phyloP scores from a whole-genome alignment of 768 basidiomycete species.

The Termitomyces sp. region DNA sequence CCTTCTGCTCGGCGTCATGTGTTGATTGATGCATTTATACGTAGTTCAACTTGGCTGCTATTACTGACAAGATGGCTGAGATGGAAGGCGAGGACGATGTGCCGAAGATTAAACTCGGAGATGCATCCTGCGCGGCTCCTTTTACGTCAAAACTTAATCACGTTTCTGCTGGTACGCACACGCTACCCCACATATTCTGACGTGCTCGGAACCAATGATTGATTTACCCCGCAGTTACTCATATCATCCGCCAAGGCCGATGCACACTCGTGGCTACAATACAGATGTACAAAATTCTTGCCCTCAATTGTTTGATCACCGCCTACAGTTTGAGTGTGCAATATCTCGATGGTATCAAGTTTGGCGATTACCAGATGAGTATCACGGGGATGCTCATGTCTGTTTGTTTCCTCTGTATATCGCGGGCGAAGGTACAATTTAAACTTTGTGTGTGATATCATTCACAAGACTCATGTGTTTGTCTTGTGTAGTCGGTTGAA shows the following conservation, averaged over 20 bases:
- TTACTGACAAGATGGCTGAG: conserved; percentile 83
- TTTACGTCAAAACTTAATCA: conserved; percentile 99
- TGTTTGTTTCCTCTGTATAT: conserved; percentile 97
- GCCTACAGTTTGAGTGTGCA: conserved; percentile 98
- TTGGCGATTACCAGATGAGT: conserved; percentile 98
- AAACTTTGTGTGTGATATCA: background rate
- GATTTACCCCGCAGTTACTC: conserved; percentile 47
- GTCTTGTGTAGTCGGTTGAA: conserved; percentile 81
- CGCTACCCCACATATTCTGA: background rate
- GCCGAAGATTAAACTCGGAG: conserved; percentile 98
- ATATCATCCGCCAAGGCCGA: conserved; percentile 74
- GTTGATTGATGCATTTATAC: background rate
- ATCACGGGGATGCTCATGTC: conserved; percentile 97
- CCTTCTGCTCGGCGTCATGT: background rate
- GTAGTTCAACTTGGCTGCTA: conserved; percentile 78
- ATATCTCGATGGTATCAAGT: conserved; percentile 98
- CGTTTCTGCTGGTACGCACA: conserved; percentile 83
- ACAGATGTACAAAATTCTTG: conserved; percentile 99
- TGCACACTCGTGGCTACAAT: conserved; percentile 98
- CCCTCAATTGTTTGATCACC: conserved; percentile 95
- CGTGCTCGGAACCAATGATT: conserved; percentile 18
- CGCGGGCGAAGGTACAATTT: conserved; percentile 81
- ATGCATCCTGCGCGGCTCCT: conserved; percentile 97
- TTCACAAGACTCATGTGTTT: background rate
- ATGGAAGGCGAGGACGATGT: conserved; percentile 95